Evolutionary conservation across 2,329 filamentous ascomycete species (phyloP).

Genomic region (Orbilia quercus): DNA sequence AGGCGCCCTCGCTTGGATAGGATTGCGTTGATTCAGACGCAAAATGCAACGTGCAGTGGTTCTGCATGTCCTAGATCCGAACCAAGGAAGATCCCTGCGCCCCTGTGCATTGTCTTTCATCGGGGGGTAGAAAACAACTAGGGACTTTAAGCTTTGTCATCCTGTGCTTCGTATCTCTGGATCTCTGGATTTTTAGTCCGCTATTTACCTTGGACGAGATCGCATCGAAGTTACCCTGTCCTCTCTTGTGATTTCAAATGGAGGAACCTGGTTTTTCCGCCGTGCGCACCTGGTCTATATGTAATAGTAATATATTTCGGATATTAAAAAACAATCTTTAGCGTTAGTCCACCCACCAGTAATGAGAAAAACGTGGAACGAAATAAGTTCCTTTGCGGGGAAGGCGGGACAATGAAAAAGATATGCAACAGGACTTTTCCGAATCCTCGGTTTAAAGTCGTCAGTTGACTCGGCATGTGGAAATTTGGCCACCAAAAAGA

Average conservation of each 20-base stretch:
- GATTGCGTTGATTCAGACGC: conserved; percentile 2
- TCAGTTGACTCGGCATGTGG: background rate
- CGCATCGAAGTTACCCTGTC: background rate
- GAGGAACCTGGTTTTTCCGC: no score
- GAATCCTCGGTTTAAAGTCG: conserved; percentile 6
- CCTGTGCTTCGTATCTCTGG: background rate
- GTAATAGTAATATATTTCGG: conserved; percentile 1
- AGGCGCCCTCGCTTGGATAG: background rate
- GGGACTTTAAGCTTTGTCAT: background rate
- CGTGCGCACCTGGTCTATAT: background rate
- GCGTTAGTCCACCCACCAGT: background rate
- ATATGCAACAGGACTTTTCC: conserved; percentile 4
- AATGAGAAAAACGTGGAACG: background rate
- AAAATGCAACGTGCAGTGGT: conserved; percentile 13
- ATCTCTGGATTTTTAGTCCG: background rate
- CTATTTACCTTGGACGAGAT: background rate
- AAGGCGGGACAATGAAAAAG: conserved; percentile 17
- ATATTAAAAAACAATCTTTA: background rate
- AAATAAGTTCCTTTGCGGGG: conserved; percentile 15
- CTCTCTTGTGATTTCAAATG: no score
- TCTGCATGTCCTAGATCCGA: background rate
- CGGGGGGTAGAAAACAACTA: background rate
- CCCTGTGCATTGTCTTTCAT: background rate
- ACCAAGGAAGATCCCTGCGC: conserved; percentile 21
- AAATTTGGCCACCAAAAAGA: no score